phyloP scores from a whole-genome alignment of 202 grass and related monocot species.

The Eragrostis tef region DNA sequence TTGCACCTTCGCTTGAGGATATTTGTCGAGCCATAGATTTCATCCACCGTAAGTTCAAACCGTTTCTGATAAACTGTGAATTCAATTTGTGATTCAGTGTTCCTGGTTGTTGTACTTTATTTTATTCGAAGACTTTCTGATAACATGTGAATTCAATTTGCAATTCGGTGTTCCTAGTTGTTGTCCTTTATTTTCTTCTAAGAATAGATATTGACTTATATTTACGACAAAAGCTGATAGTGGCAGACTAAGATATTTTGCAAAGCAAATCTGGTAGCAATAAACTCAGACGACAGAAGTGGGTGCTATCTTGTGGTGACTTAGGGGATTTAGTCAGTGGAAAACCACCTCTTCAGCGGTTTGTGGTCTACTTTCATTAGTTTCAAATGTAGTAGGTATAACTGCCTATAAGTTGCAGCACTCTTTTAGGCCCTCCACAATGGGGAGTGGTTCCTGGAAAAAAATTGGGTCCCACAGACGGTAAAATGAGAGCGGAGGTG shows the following conservation, averaged over 20 bases:
- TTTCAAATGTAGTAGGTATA: constrained; percentile 42
- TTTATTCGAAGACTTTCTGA: background rate
- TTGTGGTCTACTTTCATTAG: background rate
- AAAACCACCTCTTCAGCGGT: background rate
- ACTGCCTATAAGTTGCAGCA: constrained; percentile 6
- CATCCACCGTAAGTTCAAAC: constrained; percentile 76
- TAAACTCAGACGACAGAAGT: constrained; percentile 14
- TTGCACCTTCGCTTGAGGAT: constrained; percentile 77
- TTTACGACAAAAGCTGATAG: constrained; percentile 3
- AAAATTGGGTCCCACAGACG: no score
- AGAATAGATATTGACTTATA: background rate
- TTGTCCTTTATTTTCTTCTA: background rate
- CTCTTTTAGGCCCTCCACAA: no score
- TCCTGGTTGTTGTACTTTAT: background rate
- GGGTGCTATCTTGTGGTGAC: constrained; percentile 27
- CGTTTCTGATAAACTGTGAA: background rate
- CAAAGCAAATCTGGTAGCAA: constrained; percentile 1
- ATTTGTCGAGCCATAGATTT: constrained; percentile 86
- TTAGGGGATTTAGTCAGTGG: background rate
- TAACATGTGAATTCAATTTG: background rate
- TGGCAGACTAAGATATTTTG: background rate
- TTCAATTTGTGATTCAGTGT: background rate
- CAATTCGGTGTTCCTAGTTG: background rate
- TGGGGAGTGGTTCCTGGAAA: no score
- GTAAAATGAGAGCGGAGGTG: no score